Evolutionary conservation across 805 yeast genomes (phyloP), one percentile per base, ranked within the genome.

Genomic region (Candida endomychidarum): DNA sequence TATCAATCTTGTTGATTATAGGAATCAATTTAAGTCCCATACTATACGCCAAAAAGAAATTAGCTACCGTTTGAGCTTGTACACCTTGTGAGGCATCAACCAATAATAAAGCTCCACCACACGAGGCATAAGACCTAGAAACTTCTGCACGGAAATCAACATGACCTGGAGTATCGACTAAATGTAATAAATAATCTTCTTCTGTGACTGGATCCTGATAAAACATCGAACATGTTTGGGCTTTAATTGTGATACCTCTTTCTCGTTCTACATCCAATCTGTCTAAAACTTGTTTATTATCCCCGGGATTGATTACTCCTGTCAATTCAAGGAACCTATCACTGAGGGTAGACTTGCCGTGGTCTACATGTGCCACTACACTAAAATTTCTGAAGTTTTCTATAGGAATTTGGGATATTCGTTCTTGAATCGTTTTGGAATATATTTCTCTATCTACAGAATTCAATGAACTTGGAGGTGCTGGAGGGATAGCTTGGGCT

Each of bases 1-100:
- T 65, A 63, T 91, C 99, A 34, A 91, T 84, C 56, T 91, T 91
- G 65, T 91, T 91, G 37, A 91, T 86, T 12, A 91, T 87, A 0
- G 99, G 98, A 1, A 91, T 73, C 48, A 91, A 67, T 49, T 81
- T 80, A 46, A 93, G 73, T 8, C 83, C 86, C 80, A 88, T 75
- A 41, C 91, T 83, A 56, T 85, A 84, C 0, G 98, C 99, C 41
- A 91, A 70, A 54, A 83, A 87, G 63, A 86, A 91, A 60, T 93
- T 91, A 17, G 99, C 97, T n/a, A 91, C 97, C 0, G 99, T 93
- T 60, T 91, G 99, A 0, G 98, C 98, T 60, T 89, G 97, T 3
- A 91, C 89, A 37, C 98, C 98, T 56, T 93, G 97, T 2, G 91
- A 75, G 1, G 98, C 98, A 67, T 93, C 99, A 2, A 91, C 95